These are phyloP conservation scores for Erodium texanum DNA, from an alignment of 441 rosid species.

Conservation along the genomic window DNA sequence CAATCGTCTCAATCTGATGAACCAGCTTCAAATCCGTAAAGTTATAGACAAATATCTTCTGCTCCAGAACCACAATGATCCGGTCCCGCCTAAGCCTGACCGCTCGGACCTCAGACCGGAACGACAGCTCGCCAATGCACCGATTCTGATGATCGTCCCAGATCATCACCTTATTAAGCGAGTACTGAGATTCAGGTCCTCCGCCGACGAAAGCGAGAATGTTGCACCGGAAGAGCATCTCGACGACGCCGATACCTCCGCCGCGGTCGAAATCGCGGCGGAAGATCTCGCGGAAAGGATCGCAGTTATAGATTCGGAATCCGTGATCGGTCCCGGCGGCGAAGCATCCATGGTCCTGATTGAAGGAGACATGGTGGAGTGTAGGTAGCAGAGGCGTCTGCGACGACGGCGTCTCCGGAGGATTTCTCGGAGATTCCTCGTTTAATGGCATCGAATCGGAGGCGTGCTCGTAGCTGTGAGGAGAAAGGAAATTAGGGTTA, in stretches of 20 bases:
- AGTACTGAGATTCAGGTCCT: constrained; percentile 61
- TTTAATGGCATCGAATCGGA: neutral
- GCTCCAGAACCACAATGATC: constrained; percentile 78
- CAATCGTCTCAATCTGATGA: constrained; percentile 62
- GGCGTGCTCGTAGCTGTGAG: neutral
- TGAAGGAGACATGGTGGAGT: constrained; percentile 45
- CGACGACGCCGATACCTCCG: constrained; percentile 75
- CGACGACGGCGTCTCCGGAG: neutral
- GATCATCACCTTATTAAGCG: constrained; percentile 72
- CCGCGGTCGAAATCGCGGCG: constrained; percentile 44
- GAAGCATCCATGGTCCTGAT: constrained; percentile 79
- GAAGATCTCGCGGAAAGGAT: constrained; percentile 79
- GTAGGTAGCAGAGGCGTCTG: neutral
- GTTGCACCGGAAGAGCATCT: constrained; percentile 89
- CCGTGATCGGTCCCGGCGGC: constrained; percentile 71
- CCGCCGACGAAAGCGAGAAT: constrained; percentile 79
- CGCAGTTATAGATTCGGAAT: constrained; percentile 66
- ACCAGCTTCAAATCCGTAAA: constrained; percentile 69
- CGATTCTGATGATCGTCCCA: constrained; percentile 89
- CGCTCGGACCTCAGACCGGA: constrained; percentile 67
- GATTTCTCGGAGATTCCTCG: neutral
- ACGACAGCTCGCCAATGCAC: constrained; percentile 74
- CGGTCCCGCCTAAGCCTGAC: constrained; percentile 68
- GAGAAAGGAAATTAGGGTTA: neutral
- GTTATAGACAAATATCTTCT: constrained; percentile 70